Evolutionary conservation across 1,284 basidiomycete species (phyloP).

Genomic region (Filobasidium uniguttulatum): DNA sequence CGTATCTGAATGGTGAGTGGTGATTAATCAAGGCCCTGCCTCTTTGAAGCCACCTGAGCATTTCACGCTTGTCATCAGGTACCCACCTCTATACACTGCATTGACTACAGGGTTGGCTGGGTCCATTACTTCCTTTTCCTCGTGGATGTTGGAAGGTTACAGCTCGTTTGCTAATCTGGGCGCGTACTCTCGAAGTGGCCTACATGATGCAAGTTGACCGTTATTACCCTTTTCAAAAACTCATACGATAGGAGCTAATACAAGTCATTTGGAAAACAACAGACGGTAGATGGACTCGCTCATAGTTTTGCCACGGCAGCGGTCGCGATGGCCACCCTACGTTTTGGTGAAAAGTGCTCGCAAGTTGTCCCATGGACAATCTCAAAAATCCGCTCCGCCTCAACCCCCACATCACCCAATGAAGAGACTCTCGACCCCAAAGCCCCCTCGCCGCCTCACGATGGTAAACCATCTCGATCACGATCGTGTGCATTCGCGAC

Average conservation of each 20-base stretch:
- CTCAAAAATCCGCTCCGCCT: constrained; percentile 17
- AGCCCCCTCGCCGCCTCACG: no score
- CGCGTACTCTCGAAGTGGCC: constrained; percentile 48
- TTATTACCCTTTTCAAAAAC: constrained; percentile 1
- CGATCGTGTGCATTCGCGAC: constrained; percentile 19
- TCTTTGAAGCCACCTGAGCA: no score
- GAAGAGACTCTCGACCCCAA: neutral
- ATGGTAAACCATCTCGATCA: neutral
- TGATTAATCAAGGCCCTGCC: no score
- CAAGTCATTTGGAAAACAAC: no score
- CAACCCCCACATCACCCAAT: no score
- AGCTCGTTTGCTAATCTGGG: constrained; percentile 65
- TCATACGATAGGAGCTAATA: no score
- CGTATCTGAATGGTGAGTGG: no score
- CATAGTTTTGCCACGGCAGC: constrained; percentile 66
- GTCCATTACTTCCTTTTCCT: constrained; percentile 88
- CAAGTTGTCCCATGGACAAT: constrained; percentile 29
- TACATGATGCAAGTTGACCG: constrained; percentile 54
- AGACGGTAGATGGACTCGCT: constrained; percentile 77
- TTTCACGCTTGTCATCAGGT: no score
- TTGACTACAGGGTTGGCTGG: constrained; percentile 90
- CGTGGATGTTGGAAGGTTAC: constrained; percentile 85
- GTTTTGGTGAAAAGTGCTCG: constrained; percentile 25
- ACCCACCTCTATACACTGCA: constrained; percentile 74
- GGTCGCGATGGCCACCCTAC: constrained; percentile 44